These are phyloP conservation scores for Neofusicoccum cordaticola DNA, from an alignment of 2,329 filamentous ascomycete genomes.

Conservation along the genomic window DNA sequence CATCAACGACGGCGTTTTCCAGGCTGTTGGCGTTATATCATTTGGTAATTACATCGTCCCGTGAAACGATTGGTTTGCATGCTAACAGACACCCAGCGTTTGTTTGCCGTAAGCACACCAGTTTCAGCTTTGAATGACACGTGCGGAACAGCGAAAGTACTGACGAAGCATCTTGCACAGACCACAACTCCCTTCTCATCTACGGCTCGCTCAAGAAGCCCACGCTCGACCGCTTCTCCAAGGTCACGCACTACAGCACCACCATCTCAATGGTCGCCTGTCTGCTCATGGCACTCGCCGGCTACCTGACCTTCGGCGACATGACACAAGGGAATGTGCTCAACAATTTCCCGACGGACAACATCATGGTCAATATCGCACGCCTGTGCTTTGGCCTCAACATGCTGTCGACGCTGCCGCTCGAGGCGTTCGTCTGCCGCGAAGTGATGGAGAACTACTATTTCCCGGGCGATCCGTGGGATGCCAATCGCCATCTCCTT, in stretches of 20 bases:
- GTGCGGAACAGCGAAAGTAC: neutral
- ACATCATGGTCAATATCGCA: conserved; percentile 90
- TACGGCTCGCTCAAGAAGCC: conserved; percentile 93
- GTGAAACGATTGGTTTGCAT: neutral
- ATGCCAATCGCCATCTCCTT: conserved; percentile 78
- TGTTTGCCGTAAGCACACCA: conserved; percentile 57
- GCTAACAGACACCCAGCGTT: conserved; percentile 49
- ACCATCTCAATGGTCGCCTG: conserved; percentile 88
- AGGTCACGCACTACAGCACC: conserved; percentile 92
- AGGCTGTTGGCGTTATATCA: conserved; percentile 95
- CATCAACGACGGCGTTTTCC: conserved; percentile 86
- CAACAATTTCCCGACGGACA: conserved; percentile 93
- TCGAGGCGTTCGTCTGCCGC: conserved; percentile 96
- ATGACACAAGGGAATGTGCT: conserved; percentile 91
- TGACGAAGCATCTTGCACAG: conserved; percentile 28
- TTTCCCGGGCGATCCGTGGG: conserved; percentile 70
- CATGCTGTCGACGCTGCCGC: conserved; percentile 94
- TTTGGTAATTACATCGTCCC: conserved; percentile 55
- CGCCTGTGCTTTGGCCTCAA: conserved; percentile 95
- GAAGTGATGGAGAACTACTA: conserved; percentile 93
- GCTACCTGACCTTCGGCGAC: conserved; percentile 91
- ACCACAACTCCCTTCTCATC: conserved; percentile 96
- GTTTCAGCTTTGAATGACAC: neutral
- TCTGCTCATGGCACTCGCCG: conserved; percentile 79
- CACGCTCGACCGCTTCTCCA: conserved; percentile 90